phyloP scores from a whole-genome alignment of 257 asterid species.

The Misopates orontium region DNA sequence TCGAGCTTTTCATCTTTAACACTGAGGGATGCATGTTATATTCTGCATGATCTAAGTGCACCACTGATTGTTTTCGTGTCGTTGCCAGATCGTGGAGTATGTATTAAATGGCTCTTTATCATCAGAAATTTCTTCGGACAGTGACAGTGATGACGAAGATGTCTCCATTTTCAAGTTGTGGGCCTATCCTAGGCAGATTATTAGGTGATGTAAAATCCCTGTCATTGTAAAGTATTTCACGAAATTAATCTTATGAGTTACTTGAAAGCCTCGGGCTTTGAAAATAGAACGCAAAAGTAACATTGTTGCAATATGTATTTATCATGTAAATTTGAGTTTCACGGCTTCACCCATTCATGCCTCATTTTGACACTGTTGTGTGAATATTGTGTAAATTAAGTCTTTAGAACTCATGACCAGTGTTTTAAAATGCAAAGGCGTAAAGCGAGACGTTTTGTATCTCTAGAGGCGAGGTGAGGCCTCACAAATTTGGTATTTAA shows the following conservation, averaged over 20 bases:
- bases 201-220: background rate
- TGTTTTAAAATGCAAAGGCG: too few relatives aligned
- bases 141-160: conserved; percentile 62
- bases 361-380: too few relatives aligned
- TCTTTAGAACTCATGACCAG: too few relatives aligned
- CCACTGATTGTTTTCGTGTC: conserved; percentile 19
- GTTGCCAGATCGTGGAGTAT: conserved; percentile 60
- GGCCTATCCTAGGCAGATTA: conserved; percentile 59
- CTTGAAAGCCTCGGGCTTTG: background rate
- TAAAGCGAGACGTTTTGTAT: too few relatives aligned
- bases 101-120: conserved; percentile 37
- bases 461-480: too few relatives aligned
- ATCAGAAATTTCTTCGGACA: conserved; percentile 52
- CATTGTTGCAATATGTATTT: too few relatives aligned
- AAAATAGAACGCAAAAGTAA: too few relatives aligned
- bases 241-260: background rate
- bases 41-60: background rate
- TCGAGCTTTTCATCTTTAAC: background rate
- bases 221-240: too few relatives aligned
- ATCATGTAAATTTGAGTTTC: too few relatives aligned
- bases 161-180: conserved; percentile 43
- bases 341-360: too few relatives aligned
- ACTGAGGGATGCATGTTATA: background rate
- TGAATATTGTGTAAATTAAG: too few relatives aligned
- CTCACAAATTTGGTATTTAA: too few relatives aligned